Conservation (phyloP, 2,329 filamentous ascomycete genomes). For the Fusarium buharicum region DNA sequence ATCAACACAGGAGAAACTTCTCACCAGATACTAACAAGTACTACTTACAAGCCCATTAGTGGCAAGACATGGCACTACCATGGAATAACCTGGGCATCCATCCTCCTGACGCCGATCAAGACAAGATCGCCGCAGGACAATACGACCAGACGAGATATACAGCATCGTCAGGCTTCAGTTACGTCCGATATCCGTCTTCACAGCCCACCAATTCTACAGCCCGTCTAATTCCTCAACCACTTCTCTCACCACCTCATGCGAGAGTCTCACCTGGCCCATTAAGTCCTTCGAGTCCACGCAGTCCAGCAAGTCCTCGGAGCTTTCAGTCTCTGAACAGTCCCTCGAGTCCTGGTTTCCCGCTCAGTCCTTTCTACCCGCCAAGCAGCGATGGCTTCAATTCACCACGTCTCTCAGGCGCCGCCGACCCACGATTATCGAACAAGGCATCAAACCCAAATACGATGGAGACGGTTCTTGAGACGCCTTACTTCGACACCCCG, state of each 20-base stretch:
- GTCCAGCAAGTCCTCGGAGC: constrained; percentile 27
- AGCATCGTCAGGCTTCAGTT: constrained; percentile 37
- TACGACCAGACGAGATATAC: constrained; percentile 35
- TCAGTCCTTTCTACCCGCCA: constrained; percentile 35
- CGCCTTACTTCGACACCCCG: constrained; percentile 42
- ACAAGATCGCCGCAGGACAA: constrained; percentile 23
- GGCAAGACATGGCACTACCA: constrained; percentile 35
- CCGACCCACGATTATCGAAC: constrained; percentile 15
- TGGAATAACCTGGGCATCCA: constrained; percentile 34
- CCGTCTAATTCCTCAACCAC: constrained; percentile 27
- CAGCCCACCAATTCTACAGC: constrained; percentile 40
- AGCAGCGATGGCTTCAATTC: constrained; percentile 39
- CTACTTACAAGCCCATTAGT: constrained; percentile 3
- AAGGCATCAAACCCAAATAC: constrained; percentile 22
- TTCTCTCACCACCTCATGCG: constrained; percentile 41
- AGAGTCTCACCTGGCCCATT: constrained; percentile 27
- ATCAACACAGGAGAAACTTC: background rate
- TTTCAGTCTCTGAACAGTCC: constrained; percentile 28
- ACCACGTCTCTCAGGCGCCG: constrained; percentile 14
- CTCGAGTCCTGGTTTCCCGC: constrained; percentile 35
- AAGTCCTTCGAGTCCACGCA: constrained; percentile 32
- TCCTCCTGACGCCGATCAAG: constrained; percentile 18
- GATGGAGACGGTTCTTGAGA: constrained; percentile 39
- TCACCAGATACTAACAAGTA: background rate
- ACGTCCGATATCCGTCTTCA: constrained; percentile 34